These are phyloP conservation scores for Pyrenochaeta sp. DNA, from an alignment of 2,329 filamentous ascomycete species.

Conservation along the genomic window DNA sequence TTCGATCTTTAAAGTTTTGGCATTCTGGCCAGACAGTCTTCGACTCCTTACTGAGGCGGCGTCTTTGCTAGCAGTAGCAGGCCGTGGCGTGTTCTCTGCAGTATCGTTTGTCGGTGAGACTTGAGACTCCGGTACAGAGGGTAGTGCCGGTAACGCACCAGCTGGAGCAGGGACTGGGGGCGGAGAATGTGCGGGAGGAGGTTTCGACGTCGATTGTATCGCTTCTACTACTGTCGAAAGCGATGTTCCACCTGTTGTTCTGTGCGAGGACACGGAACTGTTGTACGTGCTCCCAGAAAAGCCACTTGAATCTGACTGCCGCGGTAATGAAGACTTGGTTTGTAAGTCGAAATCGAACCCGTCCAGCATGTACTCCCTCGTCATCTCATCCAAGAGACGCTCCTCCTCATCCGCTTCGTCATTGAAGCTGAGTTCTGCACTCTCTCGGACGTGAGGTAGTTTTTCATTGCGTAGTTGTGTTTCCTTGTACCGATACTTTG, in stretches of 20 bases:
- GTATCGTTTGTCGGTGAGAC: constrained; percentile 29
- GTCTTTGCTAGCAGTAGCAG: constrained; percentile 34
- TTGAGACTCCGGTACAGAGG: constrained; percentile 40
- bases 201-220: constrained; percentile 50
- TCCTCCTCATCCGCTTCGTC: constrained; percentile 59
- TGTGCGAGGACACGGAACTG: constrained; percentile 77
- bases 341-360: constrained; percentile 79
- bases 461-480: constrained; percentile 56
- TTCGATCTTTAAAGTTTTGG: constrained; percentile 88
- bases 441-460: constrained; percentile 48
- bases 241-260: constrained; percentile 70
- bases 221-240: constrained; percentile 78
- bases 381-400: constrained; percentile 80
- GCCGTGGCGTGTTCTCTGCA: constrained; percentile 38
- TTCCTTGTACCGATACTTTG: constrained; percentile 65
- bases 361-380: constrained; percentile 79
- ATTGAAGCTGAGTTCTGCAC: constrained; percentile 42
- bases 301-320: constrained; percentile 83
- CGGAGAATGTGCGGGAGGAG: constrained; percentile 34
- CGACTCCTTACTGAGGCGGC: constrained; percentile 70
- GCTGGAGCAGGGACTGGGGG: constrained; percentile 38
- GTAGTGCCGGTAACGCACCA: constrained; percentile 39
- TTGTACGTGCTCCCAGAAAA: constrained; percentile 82
- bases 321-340: constrained; percentile 71
- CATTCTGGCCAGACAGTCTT: constrained; percentile 79